Evolutionary conservation across 2,329 filamentous ascomycete genomes (phyloP), one percentile per base, ranked within the genome.

Genomic region (Fusarium sp.): DNA sequence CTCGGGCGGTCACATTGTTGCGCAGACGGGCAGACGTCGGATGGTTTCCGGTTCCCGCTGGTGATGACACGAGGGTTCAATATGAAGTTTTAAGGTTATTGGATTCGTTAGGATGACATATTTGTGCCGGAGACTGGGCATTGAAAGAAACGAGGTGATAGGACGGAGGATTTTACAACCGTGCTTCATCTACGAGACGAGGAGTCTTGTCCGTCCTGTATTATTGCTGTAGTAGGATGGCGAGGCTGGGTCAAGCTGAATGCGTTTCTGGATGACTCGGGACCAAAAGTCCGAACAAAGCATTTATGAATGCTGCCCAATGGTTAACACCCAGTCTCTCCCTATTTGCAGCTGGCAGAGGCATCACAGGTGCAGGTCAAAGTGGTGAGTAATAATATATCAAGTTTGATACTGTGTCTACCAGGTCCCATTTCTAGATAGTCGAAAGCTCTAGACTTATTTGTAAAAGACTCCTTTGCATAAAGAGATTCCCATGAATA

Each of bases 1-100:
- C 86, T 68, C 85, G 82, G 48, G 87, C 83, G 70, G 88, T 83
- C 45, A 87, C 86, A 76, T 87, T 81, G 81, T 18, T 83, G 78
- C 70, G 85, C 81, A 12, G 84, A 82, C 84, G 87, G 32, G 82
- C 10, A 38, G 85, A 84, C 26, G 84, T 85, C 5, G 81, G 85
- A 70, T 88, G 85, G 66, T 85, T 86, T 22, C 82, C 83, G 24
- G 87, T 80, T 61, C 80, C 82, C 22, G 84, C 81, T 35, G 81
- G 82, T 41, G 59, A 84, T 81, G 32, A 80, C 79, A 78, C 11
- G 78, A 71, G 6, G 79, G 72, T 78, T 54, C 74, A 82, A 83
- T 61, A 80, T 36, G 32, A 26, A 48, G 30, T 6, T 47, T 48
- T 81, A 73, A 44, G 47, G 36, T 51, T 51, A 50, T 64, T 61